Conservation (phyloP, 306 rosid genomes). For the Rosa multiflora region DNA sequence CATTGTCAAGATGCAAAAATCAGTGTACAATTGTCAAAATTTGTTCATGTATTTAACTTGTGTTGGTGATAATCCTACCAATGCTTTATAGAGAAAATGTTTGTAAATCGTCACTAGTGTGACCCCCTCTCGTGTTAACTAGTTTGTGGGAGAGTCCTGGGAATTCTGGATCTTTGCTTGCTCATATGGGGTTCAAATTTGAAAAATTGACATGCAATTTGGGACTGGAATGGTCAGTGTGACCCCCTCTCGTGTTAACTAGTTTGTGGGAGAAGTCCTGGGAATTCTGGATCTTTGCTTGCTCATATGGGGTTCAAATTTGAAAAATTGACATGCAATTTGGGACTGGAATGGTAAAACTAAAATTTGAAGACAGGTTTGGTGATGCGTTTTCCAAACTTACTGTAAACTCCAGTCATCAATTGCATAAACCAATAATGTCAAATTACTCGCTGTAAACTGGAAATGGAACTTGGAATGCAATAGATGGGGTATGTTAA, state of each 20-base stretch:
- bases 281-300: not conserved
- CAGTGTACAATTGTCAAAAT: constrained; percentile 29
- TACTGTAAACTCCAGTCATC: too few species aligned
- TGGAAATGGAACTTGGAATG: too few species aligned
- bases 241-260: not conserved
- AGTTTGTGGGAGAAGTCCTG: not conserved
- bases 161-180: not conserved
- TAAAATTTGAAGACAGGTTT: too few species aligned
- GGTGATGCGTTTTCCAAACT: too few species aligned
- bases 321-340: too few species aligned
- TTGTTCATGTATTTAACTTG: constrained; percentile 54
- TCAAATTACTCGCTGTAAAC: too few species aligned
- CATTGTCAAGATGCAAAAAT: constrained; percentile 35
- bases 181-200: not conserved
- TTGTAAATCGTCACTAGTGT: constrained; percentile 18
- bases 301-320: not conserved
- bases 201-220: too few species aligned
- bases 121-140: not conserved
- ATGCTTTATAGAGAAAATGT: constrained; percentile 19
- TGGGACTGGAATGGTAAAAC: too few species aligned
- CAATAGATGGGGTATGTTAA: too few species aligned
- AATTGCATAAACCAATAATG: too few species aligned
- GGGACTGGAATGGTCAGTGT: not conserved
- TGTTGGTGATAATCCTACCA: constrained; percentile 36
- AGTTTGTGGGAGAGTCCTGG: not conserved